Evolutionary conservation across 2,329 filamentous ascomycete genomes (phyloP).

Genomic region (Thelonectria olida): DNA sequence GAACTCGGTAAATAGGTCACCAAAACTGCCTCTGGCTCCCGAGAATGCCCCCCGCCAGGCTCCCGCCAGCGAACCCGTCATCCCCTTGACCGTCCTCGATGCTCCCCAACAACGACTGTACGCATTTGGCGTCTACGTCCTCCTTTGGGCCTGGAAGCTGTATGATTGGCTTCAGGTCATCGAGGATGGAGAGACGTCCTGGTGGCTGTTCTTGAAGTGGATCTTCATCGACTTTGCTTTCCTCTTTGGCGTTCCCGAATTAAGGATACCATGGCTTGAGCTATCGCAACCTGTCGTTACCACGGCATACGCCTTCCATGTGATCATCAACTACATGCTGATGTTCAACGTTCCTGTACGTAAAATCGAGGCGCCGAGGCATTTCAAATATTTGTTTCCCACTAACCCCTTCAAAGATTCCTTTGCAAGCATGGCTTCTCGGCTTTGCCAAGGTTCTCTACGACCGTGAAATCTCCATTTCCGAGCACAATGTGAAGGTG

Average conservation of each 20-base stretch:
- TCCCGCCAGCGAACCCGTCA: slow-evolving; percentile 67
- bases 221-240: slow-evolving; percentile 85
- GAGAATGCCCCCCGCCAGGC: slow-evolving; percentile 46
- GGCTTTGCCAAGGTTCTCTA: slow-evolving; percentile 83
- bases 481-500: slow-evolving; percentile 91
- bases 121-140: slow-evolving; percentile 79
- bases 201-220: slow-evolving; percentile 95
- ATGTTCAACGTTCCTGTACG: slow-evolving; percentile 90
- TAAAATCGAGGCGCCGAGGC: slow-evolving; percentile 20
- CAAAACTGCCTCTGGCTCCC: slow-evolving; percentile 58
- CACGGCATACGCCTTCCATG: slow-evolving; percentile 75
- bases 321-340: slow-evolving; percentile 80
- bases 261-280: slow-evolving; percentile 97
- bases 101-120: slow-evolving; percentile 92
- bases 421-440: slow-evolving; percentile 77
- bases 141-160: slow-evolving; percentile 81
- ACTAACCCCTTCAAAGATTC: slow-evolving; percentile 61
- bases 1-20: slow-evolving; percentile 42
- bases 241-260: slow-evolving; percentile 84
- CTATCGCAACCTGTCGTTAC: slow-evolving; percentile 81
- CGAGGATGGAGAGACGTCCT: slow-evolving; percentile 86
- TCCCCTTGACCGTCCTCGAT: slow-evolving; percentile 84
- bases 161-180: slow-evolving; percentile 86
- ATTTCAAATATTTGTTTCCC: not conserved
- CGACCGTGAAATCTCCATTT: slow-evolving; percentile 91